Evolutionary conservation across 441 rosid species (phyloP).

Genomic region (Populus hybrid): DNA sequence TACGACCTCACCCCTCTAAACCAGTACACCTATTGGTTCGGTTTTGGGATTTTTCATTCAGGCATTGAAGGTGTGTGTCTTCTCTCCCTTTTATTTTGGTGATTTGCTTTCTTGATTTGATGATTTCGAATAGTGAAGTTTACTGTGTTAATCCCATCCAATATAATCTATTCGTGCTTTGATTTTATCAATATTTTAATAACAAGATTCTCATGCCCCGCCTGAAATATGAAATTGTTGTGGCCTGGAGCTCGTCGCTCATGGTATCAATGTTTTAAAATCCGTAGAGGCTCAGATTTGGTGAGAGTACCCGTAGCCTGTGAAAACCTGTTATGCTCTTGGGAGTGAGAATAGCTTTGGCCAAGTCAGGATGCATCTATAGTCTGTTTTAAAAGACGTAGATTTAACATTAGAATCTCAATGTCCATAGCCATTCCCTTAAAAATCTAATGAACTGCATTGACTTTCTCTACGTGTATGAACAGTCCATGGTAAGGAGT

Average conservation of each 20-base stretch:
- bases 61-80: constrained; percentile 68
- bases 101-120: neutral
- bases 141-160: neutral
- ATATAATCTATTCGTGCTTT: neutral
- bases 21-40: constrained; percentile 82
- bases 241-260: neutral
- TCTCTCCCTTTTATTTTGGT: neutral
- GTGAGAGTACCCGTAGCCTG: neutral
- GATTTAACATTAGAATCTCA: constrained; percentile 4
- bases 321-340: neutral
- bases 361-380: neutral
- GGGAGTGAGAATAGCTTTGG: neutral
- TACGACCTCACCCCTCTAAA: constrained; percentile 91
- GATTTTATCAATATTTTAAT: neutral
- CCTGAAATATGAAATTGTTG: neutral
- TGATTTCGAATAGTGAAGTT: neutral
- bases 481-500: constrained; percentile 79
- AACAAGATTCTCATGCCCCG: neutral
- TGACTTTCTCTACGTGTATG: constrained; percentile 6
- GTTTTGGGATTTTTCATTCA: constrained; percentile 92
- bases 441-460: neutral
- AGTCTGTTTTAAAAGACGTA: neutral
- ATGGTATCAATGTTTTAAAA: neutral
- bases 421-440: neutral
- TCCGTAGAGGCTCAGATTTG: neutral